These are phyloP conservation scores for Mycena olivaceomarginata DNA, from an alignment of 768 basidiomycete species.

Conservation along the genomic window DNA sequence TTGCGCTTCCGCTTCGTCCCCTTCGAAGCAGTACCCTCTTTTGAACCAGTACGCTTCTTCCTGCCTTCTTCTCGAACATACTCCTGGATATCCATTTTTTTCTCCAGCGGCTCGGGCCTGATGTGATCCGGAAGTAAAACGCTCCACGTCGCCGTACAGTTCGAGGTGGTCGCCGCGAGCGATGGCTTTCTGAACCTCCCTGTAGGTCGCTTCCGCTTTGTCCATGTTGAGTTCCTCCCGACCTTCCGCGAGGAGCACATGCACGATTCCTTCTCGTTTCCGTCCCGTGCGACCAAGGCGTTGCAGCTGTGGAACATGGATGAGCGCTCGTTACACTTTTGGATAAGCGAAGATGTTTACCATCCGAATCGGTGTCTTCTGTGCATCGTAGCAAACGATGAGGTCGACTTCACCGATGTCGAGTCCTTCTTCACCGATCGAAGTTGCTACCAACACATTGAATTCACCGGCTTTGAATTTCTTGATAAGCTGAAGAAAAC, in stretches of 20 bases:
- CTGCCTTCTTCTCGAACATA: constrained; percentile 73
- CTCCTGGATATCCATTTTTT: constrained; percentile 87
- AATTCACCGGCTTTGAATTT: constrained; percentile 91
- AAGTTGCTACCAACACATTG: constrained; percentile 96
- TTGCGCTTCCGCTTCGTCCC: constrained; percentile 82
- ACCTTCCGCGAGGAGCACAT: constrained; percentile 92
- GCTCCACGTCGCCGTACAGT: constrained; percentile 93
- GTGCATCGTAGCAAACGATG: constrained; percentile 97
- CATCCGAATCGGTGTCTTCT: constrained; percentile 97
- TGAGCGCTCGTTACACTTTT: constrained; percentile 21
- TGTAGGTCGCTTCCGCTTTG: constrained; percentile 90
- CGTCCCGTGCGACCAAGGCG: constrained; percentile 97
- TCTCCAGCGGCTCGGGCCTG: constrained; percentile 87
- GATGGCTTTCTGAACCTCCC: constrained; percentile 92
- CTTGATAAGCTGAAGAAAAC: constrained; percentile 79
- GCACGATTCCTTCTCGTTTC: constrained; percentile 91
- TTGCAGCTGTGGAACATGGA: constrained; percentile 80
- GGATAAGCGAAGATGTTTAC: constrained; percentile 64
- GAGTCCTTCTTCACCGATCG: constrained; percentile 97
- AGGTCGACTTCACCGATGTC: constrained; percentile 99
- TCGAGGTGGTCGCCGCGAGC: constrained; percentile 91
- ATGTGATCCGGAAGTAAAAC: constrained; percentile 87
- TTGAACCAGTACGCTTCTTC: constrained; percentile 58
- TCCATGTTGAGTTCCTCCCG: constrained; percentile 95
- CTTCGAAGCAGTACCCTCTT: constrained; percentile 54